Evolutionary conservation across 2,329 filamentous ascomycete genomes (phyloP).

Genomic region (Ceratocystis diversiconidia): DNA sequence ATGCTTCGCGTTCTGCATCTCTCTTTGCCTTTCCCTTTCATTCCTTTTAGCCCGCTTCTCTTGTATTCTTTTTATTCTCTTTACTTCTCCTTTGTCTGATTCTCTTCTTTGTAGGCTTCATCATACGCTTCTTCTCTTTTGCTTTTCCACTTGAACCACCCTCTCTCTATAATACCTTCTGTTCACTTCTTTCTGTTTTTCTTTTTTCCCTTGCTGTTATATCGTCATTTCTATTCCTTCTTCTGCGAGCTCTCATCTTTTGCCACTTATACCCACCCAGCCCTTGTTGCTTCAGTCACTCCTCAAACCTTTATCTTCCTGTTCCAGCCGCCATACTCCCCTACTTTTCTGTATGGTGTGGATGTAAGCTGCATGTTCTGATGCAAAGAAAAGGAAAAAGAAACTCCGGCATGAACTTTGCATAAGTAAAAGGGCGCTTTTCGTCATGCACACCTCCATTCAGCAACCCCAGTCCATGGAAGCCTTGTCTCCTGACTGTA

Average conservation of each 20-base stretch:
- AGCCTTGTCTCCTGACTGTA: neutral
- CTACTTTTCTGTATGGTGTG: neutral
- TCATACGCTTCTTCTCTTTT: neutral
- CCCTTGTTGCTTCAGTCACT: neutral
- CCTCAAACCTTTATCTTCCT: neutral
- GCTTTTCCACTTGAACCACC: neutral
- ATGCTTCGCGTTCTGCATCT: too few species aligned
- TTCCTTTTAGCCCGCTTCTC: neutral
- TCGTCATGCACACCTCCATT: neutral
- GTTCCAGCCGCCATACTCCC: neutral
- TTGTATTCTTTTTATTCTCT: neutral
- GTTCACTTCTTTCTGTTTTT: slow-evolving; percentile 4
- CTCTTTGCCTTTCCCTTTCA: neutral
- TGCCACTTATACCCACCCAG: neutral
- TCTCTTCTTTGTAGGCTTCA: neutral
- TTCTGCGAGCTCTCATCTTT: neutral
- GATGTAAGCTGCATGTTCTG: neutral
- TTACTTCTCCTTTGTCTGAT: slow-evolving; percentile 1
- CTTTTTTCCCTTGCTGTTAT: neutral
- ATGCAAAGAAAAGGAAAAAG: neutral
- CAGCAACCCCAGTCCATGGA: neutral
- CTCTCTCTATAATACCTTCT: neutral
- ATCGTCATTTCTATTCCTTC: too few species aligned
- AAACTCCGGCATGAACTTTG: neutral
- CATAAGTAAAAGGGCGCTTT: neutral